Conservation (phyloP, 192 early-diverging fungal genomes). For the Ramicandelaber brevisporus region DNA sequence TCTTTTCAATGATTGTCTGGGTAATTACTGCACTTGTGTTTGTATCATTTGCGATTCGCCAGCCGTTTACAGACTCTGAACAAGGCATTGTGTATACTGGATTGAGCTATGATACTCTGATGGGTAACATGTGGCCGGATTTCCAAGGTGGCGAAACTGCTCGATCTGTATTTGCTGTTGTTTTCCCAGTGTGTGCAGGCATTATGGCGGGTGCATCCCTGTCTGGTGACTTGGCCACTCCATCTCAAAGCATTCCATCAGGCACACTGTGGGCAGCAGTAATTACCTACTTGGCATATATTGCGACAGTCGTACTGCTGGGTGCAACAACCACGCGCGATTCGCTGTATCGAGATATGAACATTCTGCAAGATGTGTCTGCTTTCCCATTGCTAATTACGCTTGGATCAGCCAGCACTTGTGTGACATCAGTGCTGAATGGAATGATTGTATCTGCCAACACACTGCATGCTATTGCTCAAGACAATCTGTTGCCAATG, state of each 20-base stretch:
- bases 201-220: conserved; percentile 43
- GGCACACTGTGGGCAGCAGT: conserved; percentile 35
- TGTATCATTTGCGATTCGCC: conserved; percentile 24
- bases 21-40: conserved; percentile 23
- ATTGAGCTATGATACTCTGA: conserved; percentile 24
- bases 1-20: conserved; percentile 25
- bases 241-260: conserved; percentile 34
- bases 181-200: conserved; percentile 44
- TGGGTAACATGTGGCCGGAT: conserved; percentile 35
- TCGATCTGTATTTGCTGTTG: conserved; percentile 26
- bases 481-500: conserved; percentile 29
- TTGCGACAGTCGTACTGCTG: conserved; percentile 20
- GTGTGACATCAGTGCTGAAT: conserved; percentile 31
- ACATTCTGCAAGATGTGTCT: conserved; percentile 34
- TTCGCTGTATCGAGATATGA: conserved; percentile 30
- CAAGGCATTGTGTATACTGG: conserved; percentile 27
- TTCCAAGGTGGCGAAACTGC: conserved; percentile 19
- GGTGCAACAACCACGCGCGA: conserved; percentile 25
- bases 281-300: conserved; percentile 25
- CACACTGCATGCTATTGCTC: conserved; percentile 36
- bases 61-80: conserved; percentile 23
- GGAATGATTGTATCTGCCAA: conserved; percentile 29
- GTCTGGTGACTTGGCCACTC: conserved; percentile 38
- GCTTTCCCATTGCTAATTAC: conserved; percentile 23
- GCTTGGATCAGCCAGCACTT: conserved; percentile 25